Base-by-base conservation (phyloP, 257 asterid species). In the Galeopsis tetrahit region DNA sequence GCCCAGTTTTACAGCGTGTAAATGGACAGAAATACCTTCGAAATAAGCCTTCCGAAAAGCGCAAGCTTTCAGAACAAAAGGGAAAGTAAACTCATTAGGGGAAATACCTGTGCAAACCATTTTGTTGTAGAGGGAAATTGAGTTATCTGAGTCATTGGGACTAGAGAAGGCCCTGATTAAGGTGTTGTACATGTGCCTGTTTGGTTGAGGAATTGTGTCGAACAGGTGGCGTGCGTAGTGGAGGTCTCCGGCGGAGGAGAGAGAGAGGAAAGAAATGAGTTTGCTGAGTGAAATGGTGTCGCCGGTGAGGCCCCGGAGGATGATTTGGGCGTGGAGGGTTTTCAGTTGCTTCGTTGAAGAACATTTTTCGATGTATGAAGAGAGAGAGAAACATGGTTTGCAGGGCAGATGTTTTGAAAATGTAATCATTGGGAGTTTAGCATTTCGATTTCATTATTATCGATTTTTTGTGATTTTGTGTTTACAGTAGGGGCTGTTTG, bases 51-150 rank as follows among this genome's bases (percentile, higher is more conserved):
- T 55, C 34, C 51, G 83, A 48, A 78, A 79, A n/a, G 91, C 81
- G 65, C 98, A 93, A 35, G 96, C 90, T 34, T 90, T 91, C 31
- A 89, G 82, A 5, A 84, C 56, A 59, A 85, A 93, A 40, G 97
- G 96, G 63, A 89, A 89, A 1, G 96, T 91, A 38, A 84, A 84
- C 60, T 84, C 79, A 78, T 91, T 87, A 0, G 96, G 94, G 5
- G 33, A 72, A 46, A 83, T 75, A 59, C 77, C 72, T 7, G 53
- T 63, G 53, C 33, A 36, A 52, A 75, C 63, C 80, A 83, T 78
- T 38, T 67, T 73, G 46, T 63, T 38, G 80, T 75, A 91, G 36
- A 69, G 90, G 52, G 13, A 78, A 31, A 66, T 70, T 57, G 84
- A 81, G 66, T 60, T 71, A 9, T 44, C 58, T 5, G 97, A 77